A percentile compares a stretch with the other conserved stretches of the same genome.
phyloP scores from a whole-genome alignment of 106 monocot species.

The Acanthochlamys bracteata region DNA sequence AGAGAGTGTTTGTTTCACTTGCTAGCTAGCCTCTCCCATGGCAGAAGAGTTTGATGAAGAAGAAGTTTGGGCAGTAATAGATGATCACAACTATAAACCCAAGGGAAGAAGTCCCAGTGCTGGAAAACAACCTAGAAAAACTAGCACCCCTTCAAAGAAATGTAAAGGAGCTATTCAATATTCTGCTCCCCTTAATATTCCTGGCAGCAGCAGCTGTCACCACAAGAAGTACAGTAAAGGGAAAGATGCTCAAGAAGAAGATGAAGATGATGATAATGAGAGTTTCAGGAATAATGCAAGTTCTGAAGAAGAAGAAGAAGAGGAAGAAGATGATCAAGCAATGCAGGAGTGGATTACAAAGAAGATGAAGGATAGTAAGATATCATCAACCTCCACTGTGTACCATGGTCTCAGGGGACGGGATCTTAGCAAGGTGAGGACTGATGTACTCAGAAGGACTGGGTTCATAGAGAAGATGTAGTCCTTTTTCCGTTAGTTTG shows the following conservation, averaged over 20 bases:
- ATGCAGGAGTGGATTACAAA: constrained; percentile 39
- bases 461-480: constrained; percentile 25
- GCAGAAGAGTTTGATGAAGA: constrained; percentile 24
- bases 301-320: too few species aligned
- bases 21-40: too few species aligned
- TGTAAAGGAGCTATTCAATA: not conserved
- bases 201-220: constrained; percentile 3
- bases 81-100: not conserved
- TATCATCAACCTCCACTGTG: constrained; percentile 27
- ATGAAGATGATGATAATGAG: constrained; percentile 18
- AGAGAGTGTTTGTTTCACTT: too few species aligned
- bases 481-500: too few species aligned
- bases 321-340: constrained; percentile 13
- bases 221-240: not conserved
- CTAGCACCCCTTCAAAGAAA: not conserved
- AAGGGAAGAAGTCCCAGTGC: not conserved
- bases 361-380: constrained; percentile 27
- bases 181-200: constrained; percentile 23
- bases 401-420: constrained; percentile 38
- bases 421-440: constrained; percentile 40
- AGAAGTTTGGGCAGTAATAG: constrained; percentile 17
- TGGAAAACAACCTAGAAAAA: not conserved
- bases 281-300: too few species aligned
- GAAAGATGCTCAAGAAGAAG: not conserved
- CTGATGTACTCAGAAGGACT: constrained; percentile 31